Base-by-base conservation (phyloP, 2,329 filamentous ascomycete genomes). In the Ophiostoma pallidulum region DNA sequence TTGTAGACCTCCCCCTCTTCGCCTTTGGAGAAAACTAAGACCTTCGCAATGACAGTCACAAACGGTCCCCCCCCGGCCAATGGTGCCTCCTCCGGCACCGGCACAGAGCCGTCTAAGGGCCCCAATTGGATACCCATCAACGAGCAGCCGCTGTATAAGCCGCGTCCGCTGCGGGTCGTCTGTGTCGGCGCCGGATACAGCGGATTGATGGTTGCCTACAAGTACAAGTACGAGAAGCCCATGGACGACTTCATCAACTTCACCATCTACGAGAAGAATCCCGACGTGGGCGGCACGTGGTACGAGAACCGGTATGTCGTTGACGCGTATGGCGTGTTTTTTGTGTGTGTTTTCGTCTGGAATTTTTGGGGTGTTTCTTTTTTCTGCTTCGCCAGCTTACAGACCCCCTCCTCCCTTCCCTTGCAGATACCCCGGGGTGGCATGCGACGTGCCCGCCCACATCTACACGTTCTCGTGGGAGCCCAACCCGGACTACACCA, bases 391-490 rank as follows among this genome's bases (percentile, higher is more conserved):
- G n/a, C n/a, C n/a, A n/a, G n/a, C n/a, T n/a, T n/a, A n/a, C n/a
- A n/a, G n/a, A n/a, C n/a, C n/a, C n/a, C n/a, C n/a, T n/a, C n/a
- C n/a, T n/a, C n/a, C n/a, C n/a, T n/a, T n/a, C n/a, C n/a, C n/a
- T n/a, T n/a, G n/a, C 56, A 64, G 67, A 18, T 79, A 79, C 52
- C 75, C 75, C 0, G 74, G 75, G 8, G 76, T 73, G 53, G 64
- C 65, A 47, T 77, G 73, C 57, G 75, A 77, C 56, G 67, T 77
- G 32, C 73, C 73, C 8, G 72, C 68, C 54, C 76, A 79, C 60
- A 77, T 75, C 58, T 81, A 81, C 56, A 76, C 77, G 54, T 80
- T 77, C 57, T 73, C 74, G 4, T 80, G 73, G 70, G 68, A 72
- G 47, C 72, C 71, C 3, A 81, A 80, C 56, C 71, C 70, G 4